A percentile compares a stretch with the other conserved stretches of the same genome.
These are phyloP conservation scores for Erysimum cheiranthoides DNA, from an alignment of 345 rosid genomes.

Conservation along the genomic window DNA sequence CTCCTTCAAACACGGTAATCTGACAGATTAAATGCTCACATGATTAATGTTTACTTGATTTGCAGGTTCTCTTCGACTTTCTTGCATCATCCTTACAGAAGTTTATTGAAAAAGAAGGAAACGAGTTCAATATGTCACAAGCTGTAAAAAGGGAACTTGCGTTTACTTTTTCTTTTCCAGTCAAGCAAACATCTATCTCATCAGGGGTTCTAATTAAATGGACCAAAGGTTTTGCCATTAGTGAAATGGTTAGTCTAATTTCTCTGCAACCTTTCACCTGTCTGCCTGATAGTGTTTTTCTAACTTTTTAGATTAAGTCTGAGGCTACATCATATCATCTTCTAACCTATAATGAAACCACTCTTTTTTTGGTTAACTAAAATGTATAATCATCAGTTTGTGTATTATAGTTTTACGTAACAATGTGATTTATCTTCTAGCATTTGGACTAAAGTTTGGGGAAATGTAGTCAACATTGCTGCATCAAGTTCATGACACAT, in stretches of 20 bases:
- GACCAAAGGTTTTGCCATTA: conserved; percentile 82
- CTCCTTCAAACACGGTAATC: background rate
- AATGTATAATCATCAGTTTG: background rate
- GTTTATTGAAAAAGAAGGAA: conserved; percentile 72
- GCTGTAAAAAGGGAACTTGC: conserved; percentile 68
- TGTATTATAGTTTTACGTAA: background rate
- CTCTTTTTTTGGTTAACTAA: conserved; percentile 4
- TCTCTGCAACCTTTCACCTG: background rate
- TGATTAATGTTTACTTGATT: conserved; percentile 16
- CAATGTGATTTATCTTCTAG: conserved; percentile 5
- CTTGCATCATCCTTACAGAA: conserved; percentile 70
- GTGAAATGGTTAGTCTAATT: conserved; percentile 71
- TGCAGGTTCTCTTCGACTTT: conserved; percentile 85
- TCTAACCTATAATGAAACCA: background rate
- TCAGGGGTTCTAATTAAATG: conserved; percentile 79
- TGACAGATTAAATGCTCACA: background rate
- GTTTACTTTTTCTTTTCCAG: conserved; percentile 89
- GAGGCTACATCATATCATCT: conserved; percentile 12
- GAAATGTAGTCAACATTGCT: conserved; percentile 12
- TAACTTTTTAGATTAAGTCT: conserved; percentile 9
- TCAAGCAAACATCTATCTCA: conserved; percentile 77
- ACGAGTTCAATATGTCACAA: conserved; percentile 34
- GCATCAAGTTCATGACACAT: conserved; percentile 30
- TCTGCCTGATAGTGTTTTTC: background rate
- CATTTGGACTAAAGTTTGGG: conserved; percentile 4